phyloP scores from a whole-genome alignment of 371 early-diverging fungal genomes.

The Entomophthora muscae region DNA sequence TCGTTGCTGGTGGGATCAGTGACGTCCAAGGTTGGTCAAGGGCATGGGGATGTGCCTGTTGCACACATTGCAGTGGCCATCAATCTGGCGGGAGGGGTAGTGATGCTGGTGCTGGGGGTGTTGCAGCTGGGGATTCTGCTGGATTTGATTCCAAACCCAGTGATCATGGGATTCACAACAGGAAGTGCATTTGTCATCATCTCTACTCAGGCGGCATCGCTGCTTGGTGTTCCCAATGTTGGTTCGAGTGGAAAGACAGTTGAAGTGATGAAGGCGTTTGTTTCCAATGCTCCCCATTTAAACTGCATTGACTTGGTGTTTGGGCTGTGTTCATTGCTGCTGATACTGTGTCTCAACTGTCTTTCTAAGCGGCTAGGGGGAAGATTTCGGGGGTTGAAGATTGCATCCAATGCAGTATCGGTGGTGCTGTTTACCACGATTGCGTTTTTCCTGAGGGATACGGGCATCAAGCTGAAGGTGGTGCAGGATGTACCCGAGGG shows the following conservation, averaged over 20 bases:
- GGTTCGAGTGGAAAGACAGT: constrained; percentile 20
- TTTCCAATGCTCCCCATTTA: neutral
- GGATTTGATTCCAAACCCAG: constrained; percentile 63
- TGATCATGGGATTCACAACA: constrained; percentile 48
- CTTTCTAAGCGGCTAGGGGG: neutral
- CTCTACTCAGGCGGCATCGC: constrained; percentile 42
- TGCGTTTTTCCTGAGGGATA: constrained; percentile 12
- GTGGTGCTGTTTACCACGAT: constrained; percentile 27
- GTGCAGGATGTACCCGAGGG: constrained; percentile 51
- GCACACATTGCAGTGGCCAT: constrained; percentile 3
- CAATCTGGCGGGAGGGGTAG: constrained; percentile 21
- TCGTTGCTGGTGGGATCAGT: constrained; percentile 46
- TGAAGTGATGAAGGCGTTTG: neutral
- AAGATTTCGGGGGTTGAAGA: constrained; percentile 7
- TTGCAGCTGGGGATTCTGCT: constrained; percentile 63
- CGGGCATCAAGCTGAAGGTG: constrained; percentile 15
- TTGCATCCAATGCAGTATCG: constrained; percentile 22
- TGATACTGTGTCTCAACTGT: neutral
- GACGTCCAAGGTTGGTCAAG: neutral
- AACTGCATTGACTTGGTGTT: neutral
- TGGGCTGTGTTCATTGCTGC: neutral
- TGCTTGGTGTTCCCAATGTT: constrained; percentile 45
- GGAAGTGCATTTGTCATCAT: constrained; percentile 54
- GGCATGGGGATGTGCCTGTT: neutral
- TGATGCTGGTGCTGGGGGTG: constrained; percentile 45